Percentiles rank a stretch among this genome's conserved stretches.
Evolutionary conservation across 352 stramenopile genomes (phyloP).

Genomic region (Phytophthora multivora): DNA sequence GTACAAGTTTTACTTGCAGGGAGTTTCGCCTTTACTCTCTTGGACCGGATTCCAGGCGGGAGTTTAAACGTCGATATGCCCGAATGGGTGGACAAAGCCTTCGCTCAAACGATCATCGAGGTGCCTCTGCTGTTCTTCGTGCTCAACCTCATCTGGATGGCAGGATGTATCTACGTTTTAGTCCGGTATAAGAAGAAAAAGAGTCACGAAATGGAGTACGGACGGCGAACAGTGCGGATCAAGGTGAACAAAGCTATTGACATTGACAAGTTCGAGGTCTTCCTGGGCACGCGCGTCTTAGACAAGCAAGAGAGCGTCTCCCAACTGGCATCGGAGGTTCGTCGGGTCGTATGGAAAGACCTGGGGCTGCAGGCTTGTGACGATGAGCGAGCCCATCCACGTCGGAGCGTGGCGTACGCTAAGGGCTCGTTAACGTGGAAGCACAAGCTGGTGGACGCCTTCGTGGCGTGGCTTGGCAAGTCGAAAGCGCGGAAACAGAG

Average conservation of each 20-base stretch:
- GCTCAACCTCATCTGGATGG: conserved; percentile 91
- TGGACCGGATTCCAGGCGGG: conserved; percentile 93
- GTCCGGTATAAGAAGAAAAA: conserved; percentile 61
- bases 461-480: conserved; percentile 19
- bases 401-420: conserved; percentile 10
- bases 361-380: conserved; percentile 29
- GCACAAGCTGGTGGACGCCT: conserved; percentile 31
- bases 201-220: conserved; percentile 70
- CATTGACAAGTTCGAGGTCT: conserved; percentile 48
- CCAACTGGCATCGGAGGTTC: conserved; percentile 53
- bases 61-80: conserved; percentile 89
- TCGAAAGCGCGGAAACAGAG: conserved; percentile 5
- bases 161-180: conserved; percentile 57
- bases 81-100: conserved; percentile 60
- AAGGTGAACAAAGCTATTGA: conserved; percentile 62
- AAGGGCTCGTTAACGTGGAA: conserved; percentile 28
- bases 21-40: conserved; percentile 91
- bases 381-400: conserved; percentile 30
- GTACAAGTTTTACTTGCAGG: conserved; percentile 91
- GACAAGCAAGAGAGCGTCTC: conserved; percentile 63
- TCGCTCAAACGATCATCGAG: conserved; percentile 56
- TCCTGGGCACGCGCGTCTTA: conserved; percentile 39
- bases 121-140: conserved; percentile 82
- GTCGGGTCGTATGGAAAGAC: conserved; percentile 58
- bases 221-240: conserved; percentile 86